A percentile compares a stretch with the other conserved stretches of the same genome.
These are phyloP conservation scores for Choanephora cucurbitarum DNA, from an alignment of 371 early-diverging fungal species.

Conservation along the genomic window DNA sequence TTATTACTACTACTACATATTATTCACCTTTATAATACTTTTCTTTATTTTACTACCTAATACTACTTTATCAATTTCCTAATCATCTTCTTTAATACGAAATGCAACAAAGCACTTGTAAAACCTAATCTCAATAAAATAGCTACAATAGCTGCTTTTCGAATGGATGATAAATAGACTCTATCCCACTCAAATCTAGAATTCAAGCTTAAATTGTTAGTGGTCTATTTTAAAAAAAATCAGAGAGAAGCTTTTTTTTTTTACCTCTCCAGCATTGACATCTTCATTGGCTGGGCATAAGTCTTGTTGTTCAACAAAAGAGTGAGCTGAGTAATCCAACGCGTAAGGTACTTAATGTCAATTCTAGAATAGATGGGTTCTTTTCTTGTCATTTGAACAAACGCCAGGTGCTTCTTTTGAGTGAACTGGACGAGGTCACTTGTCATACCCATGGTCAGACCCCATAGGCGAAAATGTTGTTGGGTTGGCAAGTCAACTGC, in stretches of 20 bases:
- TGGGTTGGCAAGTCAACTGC: constrained; percentile 42
- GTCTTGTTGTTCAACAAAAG: neutral
- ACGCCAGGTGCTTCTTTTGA: constrained; percentile 17
- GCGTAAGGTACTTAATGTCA: constrained; percentile 18
- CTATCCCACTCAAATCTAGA: constrained; percentile 17
- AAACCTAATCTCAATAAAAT: constrained; percentile 17
- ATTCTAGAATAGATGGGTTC: constrained; percentile 13
- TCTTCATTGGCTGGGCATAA: neutral
- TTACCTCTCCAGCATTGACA: neutral
- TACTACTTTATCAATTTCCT: neutral
- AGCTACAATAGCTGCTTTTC: constrained; percentile 14
- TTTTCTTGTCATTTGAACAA: constrained; percentile 8
- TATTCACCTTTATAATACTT: too few species aligned
- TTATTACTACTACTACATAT: neutral
- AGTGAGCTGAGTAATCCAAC: neutral
- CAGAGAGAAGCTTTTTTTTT: neutral
- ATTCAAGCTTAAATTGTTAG: too few species aligned
- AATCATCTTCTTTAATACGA: neutral
- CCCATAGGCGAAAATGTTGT: constrained; percentile 59
- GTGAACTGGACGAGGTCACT: constrained; percentile 56
- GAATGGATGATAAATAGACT: constrained; percentile 19
- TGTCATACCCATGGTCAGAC: constrained; percentile 69
- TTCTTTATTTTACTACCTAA: neutral
- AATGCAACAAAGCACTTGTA: neutral
- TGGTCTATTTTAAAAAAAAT: too few species aligned